phyloP scores from a whole-genome alignment of 176 grass and related monocot species.

The Oryza coarctata region DNA sequence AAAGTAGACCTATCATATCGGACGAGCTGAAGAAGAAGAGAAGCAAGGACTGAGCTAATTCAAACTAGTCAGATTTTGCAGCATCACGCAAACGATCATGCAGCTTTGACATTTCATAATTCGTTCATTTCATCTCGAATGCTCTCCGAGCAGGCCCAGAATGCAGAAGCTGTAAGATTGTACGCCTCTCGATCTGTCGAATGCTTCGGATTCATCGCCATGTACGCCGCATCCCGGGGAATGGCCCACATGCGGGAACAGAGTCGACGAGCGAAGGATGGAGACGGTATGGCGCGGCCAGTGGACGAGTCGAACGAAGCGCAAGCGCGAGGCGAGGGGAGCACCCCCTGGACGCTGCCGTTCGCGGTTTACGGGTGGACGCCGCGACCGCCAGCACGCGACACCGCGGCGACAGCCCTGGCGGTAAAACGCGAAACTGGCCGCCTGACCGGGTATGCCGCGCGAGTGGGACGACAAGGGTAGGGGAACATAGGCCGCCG shows the following conservation, averaged over 20 bases:
- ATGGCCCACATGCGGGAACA: slow-evolving; percentile 7
- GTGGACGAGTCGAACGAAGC: neutral
- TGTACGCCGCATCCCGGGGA: neutral
- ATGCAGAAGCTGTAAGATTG: no score
- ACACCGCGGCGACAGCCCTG: neutral
- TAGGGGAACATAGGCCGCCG: neutral
- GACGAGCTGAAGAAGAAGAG: no score
- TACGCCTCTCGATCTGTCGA: neutral
- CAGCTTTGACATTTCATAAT: no score
- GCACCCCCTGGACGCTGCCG: neutral
- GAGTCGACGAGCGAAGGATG: neutral
- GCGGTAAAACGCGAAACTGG: neutral
- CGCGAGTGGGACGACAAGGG: slow-evolving; percentile 41
- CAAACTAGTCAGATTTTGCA: no score
- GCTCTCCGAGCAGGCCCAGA: no score
- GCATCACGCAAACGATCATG: no score
- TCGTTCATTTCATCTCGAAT: neutral
- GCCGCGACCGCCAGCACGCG: neutral
- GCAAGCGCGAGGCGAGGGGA: neutral
- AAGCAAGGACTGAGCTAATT: no score
- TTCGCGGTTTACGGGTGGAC: neutral
- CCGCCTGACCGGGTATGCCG: no score
- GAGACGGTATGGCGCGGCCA: neutral
- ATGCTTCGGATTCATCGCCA: neutral
- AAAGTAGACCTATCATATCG: no score